These are phyloP conservation scores for Fusarium napiforme DNA, from an alignment of 2,329 filamentous ascomycete species.

Conservation along the genomic window DNA sequence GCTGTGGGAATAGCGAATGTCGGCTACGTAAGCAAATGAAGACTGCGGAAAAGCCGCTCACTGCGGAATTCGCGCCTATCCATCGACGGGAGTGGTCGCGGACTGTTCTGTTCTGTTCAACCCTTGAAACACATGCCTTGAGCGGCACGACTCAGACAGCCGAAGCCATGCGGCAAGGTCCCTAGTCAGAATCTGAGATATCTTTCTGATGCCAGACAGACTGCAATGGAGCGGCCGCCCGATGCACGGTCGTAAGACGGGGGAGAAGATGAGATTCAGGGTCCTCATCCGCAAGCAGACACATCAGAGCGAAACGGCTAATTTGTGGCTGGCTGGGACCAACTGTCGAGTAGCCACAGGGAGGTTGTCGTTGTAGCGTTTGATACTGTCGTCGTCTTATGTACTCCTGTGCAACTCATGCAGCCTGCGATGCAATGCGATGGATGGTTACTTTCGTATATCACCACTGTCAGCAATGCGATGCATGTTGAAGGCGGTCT, in stretches of 20 bases:
- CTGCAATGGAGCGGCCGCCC: slow-evolving; percentile 28
- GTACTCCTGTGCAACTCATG: slow-evolving; percentile 11
- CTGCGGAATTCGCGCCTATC: slow-evolving; percentile 39
- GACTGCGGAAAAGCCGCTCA: slow-evolving; percentile 23
- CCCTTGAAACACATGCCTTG: slow-evolving; percentile 16
- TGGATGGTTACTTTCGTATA: slow-evolving; percentile 6
- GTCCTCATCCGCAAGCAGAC: slow-evolving; percentile 16
- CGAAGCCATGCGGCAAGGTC: slow-evolving; percentile 12
- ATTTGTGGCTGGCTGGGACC: slow-evolving; percentile 24
- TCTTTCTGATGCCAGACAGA: background rate
- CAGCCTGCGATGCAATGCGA: background rate
- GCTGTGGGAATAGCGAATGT: slow-evolving; percentile 4
- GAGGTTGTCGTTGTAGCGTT: background rate
- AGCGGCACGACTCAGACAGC: slow-evolving; percentile 29
- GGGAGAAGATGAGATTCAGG: slow-evolving; percentile 13
- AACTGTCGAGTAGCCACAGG: background rate
- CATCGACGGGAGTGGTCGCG: slow-evolving; percentile 16
- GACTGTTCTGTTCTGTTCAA: background rate
- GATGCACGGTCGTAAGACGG: slow-evolving; percentile 7
- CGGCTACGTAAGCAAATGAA: slow-evolving; percentile 29
- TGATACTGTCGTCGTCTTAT: slow-evolving; percentile 13
- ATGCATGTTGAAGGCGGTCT: background rate
- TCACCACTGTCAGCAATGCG: background rate
- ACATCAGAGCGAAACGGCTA: slow-evolving; percentile 2
- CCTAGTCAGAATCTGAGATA: slow-evolving; percentile 5